Evolutionary conservation across 352 stramenopile genomes (phyloP).

Genomic region (Bremia lactucae): DNA sequence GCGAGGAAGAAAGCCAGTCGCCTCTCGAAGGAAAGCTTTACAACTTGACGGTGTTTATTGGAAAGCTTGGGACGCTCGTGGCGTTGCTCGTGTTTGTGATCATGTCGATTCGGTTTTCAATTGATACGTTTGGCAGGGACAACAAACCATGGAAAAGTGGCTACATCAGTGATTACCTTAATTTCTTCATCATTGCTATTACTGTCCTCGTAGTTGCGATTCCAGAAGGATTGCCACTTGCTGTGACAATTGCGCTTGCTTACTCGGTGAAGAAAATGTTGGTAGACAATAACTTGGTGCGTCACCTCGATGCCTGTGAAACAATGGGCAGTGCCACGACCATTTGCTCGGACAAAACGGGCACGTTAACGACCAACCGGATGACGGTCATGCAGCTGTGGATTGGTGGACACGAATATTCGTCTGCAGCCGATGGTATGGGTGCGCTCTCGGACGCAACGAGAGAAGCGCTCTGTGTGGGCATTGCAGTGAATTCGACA

Average conservation of each 20-base stretch:
- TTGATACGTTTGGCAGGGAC: conserved; percentile 28
- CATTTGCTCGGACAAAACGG: conserved; percentile 90
- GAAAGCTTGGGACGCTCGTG: conserved; percentile 44
- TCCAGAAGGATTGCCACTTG: conserved; percentile 92
- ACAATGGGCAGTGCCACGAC: conserved; percentile 91
- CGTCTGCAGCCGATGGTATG: conserved; percentile 17
- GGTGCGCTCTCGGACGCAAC: conserved; percentile 21
- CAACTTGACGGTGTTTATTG: conserved; percentile 50
- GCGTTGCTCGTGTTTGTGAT: conserved; percentile 50
- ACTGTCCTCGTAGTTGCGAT: conserved; percentile 88
- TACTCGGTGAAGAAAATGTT: conserved; percentile 88
- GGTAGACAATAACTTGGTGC: conserved; percentile 83
- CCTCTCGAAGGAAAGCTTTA: conserved; percentile 39
- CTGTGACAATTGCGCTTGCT: conserved; percentile 92
- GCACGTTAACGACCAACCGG: conserved; percentile 94
- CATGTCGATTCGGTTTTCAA: conserved; percentile 53
- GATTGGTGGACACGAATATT: conserved; percentile 45
- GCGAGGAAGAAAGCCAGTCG: conserved; percentile 30
- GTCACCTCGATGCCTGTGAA: conserved; percentile 72
- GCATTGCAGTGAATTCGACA: conserved; percentile 49
- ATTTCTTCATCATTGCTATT: conserved; percentile 66
- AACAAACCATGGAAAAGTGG: conserved; percentile 20
- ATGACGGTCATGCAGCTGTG: conserved; percentile 90
- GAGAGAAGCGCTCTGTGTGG: conserved; percentile 29
- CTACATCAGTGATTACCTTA: conserved; percentile 42